A percentile compares a stretch with the other conserved stretches of the same genome.
phyloP scores from a whole-genome alignment of 2,329 filamentous ascomycete genomes.

The Cordyceps fumosorosea region DNA sequence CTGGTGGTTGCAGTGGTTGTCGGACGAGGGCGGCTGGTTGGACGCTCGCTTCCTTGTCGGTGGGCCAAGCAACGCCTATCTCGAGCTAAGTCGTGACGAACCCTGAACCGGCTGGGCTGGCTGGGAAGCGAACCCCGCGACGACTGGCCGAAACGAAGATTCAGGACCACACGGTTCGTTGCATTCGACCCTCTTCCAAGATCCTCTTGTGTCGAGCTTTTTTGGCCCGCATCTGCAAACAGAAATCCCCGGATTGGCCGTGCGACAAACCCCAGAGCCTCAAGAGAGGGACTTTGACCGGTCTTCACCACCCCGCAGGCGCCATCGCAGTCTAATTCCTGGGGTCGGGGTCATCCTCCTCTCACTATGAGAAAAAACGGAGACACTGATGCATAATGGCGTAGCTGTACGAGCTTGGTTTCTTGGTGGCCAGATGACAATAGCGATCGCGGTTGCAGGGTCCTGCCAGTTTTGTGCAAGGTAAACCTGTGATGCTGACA shows the following conservation, averaged over 20 bases:
- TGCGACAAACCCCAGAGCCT: conserved; percentile 9
- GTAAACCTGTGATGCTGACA: not conserved
- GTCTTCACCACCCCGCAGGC: not conserved
- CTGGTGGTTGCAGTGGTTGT: not conserved
- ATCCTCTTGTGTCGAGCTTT: not conserved
- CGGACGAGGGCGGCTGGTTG: not conserved
- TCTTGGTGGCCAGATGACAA: conserved; percentile 5
- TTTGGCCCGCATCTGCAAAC: not conserved
- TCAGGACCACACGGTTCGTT: not conserved
- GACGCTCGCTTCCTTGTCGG: not conserved
- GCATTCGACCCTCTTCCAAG: conserved; percentile 15
- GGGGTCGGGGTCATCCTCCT: not conserved
- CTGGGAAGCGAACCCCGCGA: not conserved
- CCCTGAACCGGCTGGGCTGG: not conserved
- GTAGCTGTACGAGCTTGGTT: not conserved
- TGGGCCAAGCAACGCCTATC: conserved; percentile 9
- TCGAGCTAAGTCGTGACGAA: conserved; percentile 2
- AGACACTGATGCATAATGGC: conserved; percentile 9
- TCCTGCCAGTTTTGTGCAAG: conserved; percentile 5
- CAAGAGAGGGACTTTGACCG: not conserved
- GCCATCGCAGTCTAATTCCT: not conserved
- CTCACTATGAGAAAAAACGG: conserved; percentile 2
- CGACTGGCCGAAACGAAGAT: conserved; percentile 1
- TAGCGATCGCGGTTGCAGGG: conserved; percentile 6
- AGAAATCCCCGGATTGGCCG: conserved; percentile 4